phyloP scores from a whole-genome alignment of 768 basidiomycete genomes.

The Mycena indigotica region DNA sequence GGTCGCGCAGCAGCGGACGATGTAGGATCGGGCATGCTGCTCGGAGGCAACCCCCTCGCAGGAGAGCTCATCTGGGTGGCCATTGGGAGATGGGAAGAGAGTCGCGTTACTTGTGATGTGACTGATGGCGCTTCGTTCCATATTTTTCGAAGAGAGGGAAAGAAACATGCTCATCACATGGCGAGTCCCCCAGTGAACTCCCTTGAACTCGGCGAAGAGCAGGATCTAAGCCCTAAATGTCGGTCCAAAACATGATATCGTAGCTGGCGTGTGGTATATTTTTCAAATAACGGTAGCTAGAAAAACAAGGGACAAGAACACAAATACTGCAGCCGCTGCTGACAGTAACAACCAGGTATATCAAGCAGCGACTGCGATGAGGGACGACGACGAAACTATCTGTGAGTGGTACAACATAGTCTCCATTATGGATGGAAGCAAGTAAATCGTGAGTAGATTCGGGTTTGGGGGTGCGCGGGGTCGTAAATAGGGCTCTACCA shows the following conservation, averaged over 20 bases:
- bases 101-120: background rate
- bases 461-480: background rate
- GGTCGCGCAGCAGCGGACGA: background rate
- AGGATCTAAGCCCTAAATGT: too few relatives aligned
- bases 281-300: background rate
- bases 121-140: background rate
- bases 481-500: slow-evolving; percentile 24
- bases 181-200: too few relatives aligned
- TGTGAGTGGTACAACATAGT: slow-evolving; percentile 22
- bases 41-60: background rate
- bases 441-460: slow-evolving; percentile 14
- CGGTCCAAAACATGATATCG: background rate
- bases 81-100: background rate
- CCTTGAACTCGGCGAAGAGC: too few relatives aligned
- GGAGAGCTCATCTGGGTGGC: background rate
- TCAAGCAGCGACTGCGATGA: slow-evolving; percentile 3
- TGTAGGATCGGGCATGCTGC: background rate
- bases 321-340: background rate
- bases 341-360: background rate
- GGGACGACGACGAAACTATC: slow-evolving; percentile 14
- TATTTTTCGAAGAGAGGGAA: too few relatives aligned
- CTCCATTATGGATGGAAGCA: slow-evolving; percentile 16
- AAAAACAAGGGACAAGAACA: background rate
- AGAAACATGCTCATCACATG: too few relatives aligned
- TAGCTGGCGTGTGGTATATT: background rate